Percentiles rank a stretch among this genome's conserved stretches.
These are phyloP conservation scores for Saccharum officinarum DNA, from an alignment of 176 grass and related monocot species.

Conservation along the genomic window DNA sequence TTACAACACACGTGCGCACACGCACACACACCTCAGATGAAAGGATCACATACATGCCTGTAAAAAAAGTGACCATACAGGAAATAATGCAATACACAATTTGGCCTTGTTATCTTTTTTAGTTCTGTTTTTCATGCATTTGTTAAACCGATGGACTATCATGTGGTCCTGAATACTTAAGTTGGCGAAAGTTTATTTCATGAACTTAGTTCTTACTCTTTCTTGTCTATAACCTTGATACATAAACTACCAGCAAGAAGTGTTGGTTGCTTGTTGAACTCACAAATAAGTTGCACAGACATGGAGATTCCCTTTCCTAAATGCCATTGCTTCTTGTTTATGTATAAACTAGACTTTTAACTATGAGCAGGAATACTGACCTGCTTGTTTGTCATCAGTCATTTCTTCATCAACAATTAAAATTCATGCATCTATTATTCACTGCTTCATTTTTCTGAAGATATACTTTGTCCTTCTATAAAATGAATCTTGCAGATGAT, in stretches of 20 bases:
- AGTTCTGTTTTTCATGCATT: neutral
- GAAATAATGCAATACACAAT: neutral
- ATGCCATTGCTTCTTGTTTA: slow-evolving; percentile 14
- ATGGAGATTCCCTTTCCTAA: neutral
- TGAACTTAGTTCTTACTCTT: slow-evolving; percentile 18
- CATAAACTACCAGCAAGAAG: slow-evolving; percentile 9
- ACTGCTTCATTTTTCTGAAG: neutral
- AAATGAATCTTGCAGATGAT: slow-evolving; percentile 73
- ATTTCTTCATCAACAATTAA: neutral
- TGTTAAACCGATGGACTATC: neutral
- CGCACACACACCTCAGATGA: neutral
- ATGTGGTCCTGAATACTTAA: neutral
- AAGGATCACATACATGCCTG: neutral
- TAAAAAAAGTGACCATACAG: neutral
- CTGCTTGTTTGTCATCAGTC: neutral
- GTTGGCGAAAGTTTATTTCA: neutral
- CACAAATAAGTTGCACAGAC: slow-evolving; percentile 1
- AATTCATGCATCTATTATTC: slow-evolving; percentile 2
- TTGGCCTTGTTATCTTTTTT: neutral
- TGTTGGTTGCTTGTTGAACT: neutral
- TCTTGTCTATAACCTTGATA: slow-evolving; percentile 9
- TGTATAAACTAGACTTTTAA: slow-evolving; percentile 17
- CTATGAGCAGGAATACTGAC: neutral
- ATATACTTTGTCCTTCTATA: slow-evolving; percentile 20
- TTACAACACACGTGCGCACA: too few relatives aligned